phyloP scores from a whole-genome alignment of 345 rosid species.

The Schrenkiella parvula region DNA sequence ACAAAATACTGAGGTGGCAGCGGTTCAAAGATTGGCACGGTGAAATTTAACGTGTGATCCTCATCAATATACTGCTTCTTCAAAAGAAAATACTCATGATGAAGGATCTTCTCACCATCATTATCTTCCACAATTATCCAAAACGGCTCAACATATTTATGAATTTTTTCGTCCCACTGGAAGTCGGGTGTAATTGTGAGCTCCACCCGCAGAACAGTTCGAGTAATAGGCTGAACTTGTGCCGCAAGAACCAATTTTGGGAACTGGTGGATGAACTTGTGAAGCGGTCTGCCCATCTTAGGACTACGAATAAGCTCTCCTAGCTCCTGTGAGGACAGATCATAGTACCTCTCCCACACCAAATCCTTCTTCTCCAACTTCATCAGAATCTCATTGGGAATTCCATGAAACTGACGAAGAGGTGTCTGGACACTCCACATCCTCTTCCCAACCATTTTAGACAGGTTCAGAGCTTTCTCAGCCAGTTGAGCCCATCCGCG shows the following conservation, averaged over 20 bases:
- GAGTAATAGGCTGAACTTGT: conserved; percentile 89
- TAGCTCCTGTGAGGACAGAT: conserved; percentile 81
- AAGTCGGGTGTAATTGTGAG: conserved; percentile 92
- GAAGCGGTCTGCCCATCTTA: conserved; percentile 86
- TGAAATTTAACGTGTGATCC: conserved; percentile 84
- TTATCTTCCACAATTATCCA: conserved; percentile 97
- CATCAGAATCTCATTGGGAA: conserved; percentile 75
- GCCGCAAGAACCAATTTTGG: conserved; percentile 83
- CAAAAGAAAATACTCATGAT: conserved; percentile 88
- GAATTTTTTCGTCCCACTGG: conserved; percentile 91
- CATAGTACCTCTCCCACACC: conserved; percentile 97
- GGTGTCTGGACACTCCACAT: conserved; percentile 99
- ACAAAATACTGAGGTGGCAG: conserved; percentile 93
- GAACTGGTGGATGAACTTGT: conserved; percentile 85
- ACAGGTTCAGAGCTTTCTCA: conserved; percentile 85
- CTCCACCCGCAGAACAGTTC: conserved; percentile 76
- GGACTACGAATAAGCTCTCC: conserved; percentile 86
- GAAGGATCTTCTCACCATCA: conserved; percentile 87
- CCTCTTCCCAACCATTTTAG: conserved; percentile 91
- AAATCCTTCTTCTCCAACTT: conserved; percentile 94
- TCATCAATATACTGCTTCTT: conserved; percentile 85
- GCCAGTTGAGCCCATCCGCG: conserved; percentile 94
- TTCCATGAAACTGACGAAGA: conserved; percentile 79
- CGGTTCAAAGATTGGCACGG: conserved; percentile 90
- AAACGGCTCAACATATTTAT: conserved; percentile 93